phyloP scores from a whole-genome alignment of 805 yeast genomes.

The Schwanniomyces pseudopolymorphus region DNA sequence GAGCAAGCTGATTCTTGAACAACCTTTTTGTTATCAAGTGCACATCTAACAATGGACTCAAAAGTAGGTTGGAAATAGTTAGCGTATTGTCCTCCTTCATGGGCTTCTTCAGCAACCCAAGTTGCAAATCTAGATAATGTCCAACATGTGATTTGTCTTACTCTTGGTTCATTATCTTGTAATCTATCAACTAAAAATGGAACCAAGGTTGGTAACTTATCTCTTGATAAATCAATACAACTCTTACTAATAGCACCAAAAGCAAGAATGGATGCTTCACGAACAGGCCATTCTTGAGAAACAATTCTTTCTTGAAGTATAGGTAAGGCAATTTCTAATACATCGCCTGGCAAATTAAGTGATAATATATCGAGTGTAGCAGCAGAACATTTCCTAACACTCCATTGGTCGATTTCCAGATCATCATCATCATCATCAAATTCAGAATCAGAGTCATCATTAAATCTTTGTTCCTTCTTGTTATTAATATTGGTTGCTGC shows the following conservation, averaged over 20 bases:
- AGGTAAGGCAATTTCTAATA: constrained; percentile 69
- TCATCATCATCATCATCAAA: constrained; percentile 71
- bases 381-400: constrained; percentile 88
- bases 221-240: constrained; percentile 67
- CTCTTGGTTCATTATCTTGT: constrained; percentile 74
- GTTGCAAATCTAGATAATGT: constrained; percentile 80
- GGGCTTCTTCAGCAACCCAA: constrained; percentile 78
- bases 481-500: constrained; percentile 16
- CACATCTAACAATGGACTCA: constrained; percentile 70
- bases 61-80: constrained; percentile 74
- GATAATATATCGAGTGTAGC: constrained; percentile 87
- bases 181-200: constrained; percentile 84
- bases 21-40: constrained; percentile 79
- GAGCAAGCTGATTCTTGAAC: constrained; percentile 96
- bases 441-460: constrained; percentile 45
- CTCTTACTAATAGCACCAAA: constrained; percentile 95
- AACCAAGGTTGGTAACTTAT: constrained; percentile 74
- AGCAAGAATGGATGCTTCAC: constrained; percentile 93
- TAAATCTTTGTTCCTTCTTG: constrained; percentile 12
- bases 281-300: constrained; percentile 77
- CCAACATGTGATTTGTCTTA: constrained; percentile 95
- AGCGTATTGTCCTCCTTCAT: constrained; percentile 59
- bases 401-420: constrained; percentile 78
- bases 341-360: constrained; percentile 61
- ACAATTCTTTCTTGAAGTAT: constrained; percentile 67